Percentiles rank a stretch among this genome's conserved stretches.
phyloP scores from a whole-genome alignment of 2,329 filamentous ascomycete genomes.

The Claviceps africana region DNA sequence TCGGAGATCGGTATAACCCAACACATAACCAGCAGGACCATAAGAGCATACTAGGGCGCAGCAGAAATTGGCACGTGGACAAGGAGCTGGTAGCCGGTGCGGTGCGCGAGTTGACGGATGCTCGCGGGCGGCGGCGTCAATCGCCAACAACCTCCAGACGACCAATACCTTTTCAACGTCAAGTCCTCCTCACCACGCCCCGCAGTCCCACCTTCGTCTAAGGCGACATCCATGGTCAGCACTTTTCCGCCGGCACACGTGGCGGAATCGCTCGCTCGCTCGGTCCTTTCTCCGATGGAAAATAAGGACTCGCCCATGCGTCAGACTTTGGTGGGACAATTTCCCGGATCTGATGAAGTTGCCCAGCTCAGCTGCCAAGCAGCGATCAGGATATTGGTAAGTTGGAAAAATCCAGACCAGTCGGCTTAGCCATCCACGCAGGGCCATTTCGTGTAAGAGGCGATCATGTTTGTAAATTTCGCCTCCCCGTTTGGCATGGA shows the following conservation, averaged over 20 bases:
- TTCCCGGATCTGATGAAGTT: slow-evolving; percentile 7
- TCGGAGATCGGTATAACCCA: neutral
- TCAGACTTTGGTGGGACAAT: neutral
- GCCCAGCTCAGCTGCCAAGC: slow-evolving; percentile 15
- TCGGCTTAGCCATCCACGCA: neutral
- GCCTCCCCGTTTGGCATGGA: neutral
- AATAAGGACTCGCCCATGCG: slow-evolving; percentile 4
- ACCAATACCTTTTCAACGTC: neutral
- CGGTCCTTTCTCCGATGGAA: neutral
- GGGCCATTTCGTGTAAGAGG: neutral
- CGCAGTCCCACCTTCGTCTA: slow-evolving; percentile 6
- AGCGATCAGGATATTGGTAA: slow-evolving; percentile 32
- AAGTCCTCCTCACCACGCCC: neutral
- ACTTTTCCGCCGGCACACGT: neutral
- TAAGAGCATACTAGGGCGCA: neutral
- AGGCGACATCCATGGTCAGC: neutral
- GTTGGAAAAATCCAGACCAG: slow-evolving; percentile 11
- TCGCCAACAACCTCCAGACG: neutral
- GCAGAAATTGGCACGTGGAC: neutral
- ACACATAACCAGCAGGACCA: neutral
- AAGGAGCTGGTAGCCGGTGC: neutral
- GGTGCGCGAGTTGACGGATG: no score
- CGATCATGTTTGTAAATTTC: neutral
- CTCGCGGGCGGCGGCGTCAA: neutral
- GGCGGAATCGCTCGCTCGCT: neutral